Base-by-base conservation (phyloP, 192 early-diverging fungal genomes). In the Podila verticillata region DNA sequence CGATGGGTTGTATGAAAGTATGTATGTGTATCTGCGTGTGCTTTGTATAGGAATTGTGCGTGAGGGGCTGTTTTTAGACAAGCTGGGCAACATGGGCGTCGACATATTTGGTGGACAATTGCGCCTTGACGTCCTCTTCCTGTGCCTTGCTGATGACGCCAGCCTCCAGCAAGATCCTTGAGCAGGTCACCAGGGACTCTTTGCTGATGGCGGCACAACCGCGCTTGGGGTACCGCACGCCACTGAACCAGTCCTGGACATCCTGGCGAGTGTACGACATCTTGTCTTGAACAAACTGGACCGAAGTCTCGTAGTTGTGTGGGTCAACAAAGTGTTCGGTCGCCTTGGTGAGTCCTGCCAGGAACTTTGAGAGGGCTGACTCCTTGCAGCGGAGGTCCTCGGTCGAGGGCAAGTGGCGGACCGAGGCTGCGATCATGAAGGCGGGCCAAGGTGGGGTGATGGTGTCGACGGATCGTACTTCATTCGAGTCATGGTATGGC, bases 391-490 rank as follows among this genome's bases (percentile, higher is more conserved):
- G 59, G 22, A 64, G 15, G 28, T 82, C 69, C 2, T 49, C 60
- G 8, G 84, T 61, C 12, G 19, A 26, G 7, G 72, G 74, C 17
- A 90, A 61, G 10, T 84, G 34, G 48, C 85, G 83, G 1, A 66
- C 63, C n/a, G 83, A 84, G 31, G 91, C 91, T 7, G 94, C 95
- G 68, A 95, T 87, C 75, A 92, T 86, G 78, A 97, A 97, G 7
- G 95, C 93, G 29, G 95, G 93, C 95, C 95, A 97, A 10, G 93
- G 93, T n/a, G 95, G 95, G 4, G 90, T 88, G 57, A 97, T 93
- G 8, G 89, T 87, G 47, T 92, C 92, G 51, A 95, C 87, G 57
- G 88, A 89, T 34, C 88, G 85, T 49, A 97, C 87, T 69, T 90
- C 87, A 17, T 88, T 85, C 15, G 83, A 82, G 28, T 89, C 90